Evolutionary conservation across 2,329 filamentous ascomycete genomes (phyloP).

Genomic region (Alternaria atra): DNA sequence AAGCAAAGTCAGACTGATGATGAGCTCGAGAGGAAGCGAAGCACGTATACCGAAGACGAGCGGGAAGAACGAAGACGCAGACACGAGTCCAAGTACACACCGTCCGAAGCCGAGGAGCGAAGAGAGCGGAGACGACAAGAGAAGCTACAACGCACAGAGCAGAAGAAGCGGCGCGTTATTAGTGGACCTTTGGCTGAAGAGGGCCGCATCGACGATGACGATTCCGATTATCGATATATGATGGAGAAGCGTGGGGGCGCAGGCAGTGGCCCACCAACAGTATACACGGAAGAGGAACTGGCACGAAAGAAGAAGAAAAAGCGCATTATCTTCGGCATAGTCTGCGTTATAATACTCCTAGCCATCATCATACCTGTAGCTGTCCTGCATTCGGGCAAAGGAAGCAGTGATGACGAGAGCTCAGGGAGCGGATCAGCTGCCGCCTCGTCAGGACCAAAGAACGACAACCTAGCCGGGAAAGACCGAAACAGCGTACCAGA

Average conservation of each 20-base stretch:
- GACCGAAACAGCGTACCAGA: slow-evolving; percentile 57
- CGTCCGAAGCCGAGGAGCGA: slow-evolving; percentile 50
- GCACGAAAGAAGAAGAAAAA: slow-evolving; percentile 56
- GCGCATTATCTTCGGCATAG: slow-evolving; percentile 60
- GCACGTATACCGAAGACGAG: slow-evolving; percentile 41
- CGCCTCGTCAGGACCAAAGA: slow-evolving; percentile 46
- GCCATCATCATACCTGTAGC: slow-evolving; percentile 59
- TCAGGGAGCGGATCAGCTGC: slow-evolving; percentile 31
- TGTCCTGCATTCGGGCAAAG: slow-evolving; percentile 55
- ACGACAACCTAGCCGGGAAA: slow-evolving; percentile 57
- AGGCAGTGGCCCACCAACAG: slow-evolving; percentile 45
- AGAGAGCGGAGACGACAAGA: slow-evolving; percentile 54
- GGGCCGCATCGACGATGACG: slow-evolving; percentile 54
- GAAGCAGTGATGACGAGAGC: slow-evolving; percentile 47
- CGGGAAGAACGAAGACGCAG: slow-evolving; percentile 39
- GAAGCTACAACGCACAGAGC: slow-evolving; percentile 41
- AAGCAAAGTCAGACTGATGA: slow-evolving; percentile 34
- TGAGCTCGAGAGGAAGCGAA: slow-evolving; percentile 34
- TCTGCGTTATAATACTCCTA: slow-evolving; percentile 52
- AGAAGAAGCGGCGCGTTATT: slow-evolving; percentile 53
- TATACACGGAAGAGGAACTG: slow-evolving; percentile 52
- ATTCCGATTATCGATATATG: slow-evolving; percentile 52
- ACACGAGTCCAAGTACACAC: slow-evolving; percentile 47
- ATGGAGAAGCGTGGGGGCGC: slow-evolving; percentile 55
- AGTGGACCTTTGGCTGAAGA: slow-evolving; percentile 60